phyloP scores from a whole-genome alignment of 2,329 filamentous ascomycete species.

The Arthrobotrys musiformis region DNA sequence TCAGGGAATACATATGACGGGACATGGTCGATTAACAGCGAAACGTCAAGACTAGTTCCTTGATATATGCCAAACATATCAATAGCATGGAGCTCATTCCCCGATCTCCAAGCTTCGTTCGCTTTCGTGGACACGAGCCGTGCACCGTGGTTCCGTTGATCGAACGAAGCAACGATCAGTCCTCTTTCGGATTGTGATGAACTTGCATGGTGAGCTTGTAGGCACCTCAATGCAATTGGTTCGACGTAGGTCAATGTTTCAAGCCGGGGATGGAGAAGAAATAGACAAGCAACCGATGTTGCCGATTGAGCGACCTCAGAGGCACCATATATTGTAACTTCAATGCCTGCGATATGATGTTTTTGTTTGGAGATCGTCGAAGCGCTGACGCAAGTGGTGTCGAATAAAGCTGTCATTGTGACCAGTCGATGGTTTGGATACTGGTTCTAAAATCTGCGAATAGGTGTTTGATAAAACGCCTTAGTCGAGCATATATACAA shows the following conservation, averaged over 20 bases:
- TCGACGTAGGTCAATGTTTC: constrained; percentile 78
- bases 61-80: constrained; percentile 88
- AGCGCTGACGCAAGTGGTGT: constrained; percentile 20
- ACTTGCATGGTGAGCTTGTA: constrained; percentile 74
- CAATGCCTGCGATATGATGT: constrained; percentile 77
- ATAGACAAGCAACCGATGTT: constrained; percentile 78
- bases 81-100: constrained; percentile 82
- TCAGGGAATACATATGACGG: constrained; percentile 67
- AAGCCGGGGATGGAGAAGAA: constrained; percentile 86
- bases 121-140: constrained; percentile 64
- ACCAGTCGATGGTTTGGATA: not conserved
- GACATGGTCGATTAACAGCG: constrained; percentile 76
- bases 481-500: not conserved
- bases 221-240: constrained; percentile 74
- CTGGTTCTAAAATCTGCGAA: not conserved
- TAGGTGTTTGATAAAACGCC: not conserved
- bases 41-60: constrained; percentile 78
- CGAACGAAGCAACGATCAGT: constrained; percentile 84
- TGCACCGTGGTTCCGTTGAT: constrained; percentile 91
- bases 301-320: constrained; percentile 72
- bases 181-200: constrained; percentile 65
- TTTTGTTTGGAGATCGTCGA: constrained; percentile 39
- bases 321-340: constrained; percentile 83
- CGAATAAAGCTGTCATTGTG: constrained; percentile 35
- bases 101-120: constrained; percentile 81